Percentiles rank a stretch among this genome's conserved stretches.
Evolutionary conservation across 1,139 yeast species (phyloP).

Genomic region (Candida sp.): DNA sequence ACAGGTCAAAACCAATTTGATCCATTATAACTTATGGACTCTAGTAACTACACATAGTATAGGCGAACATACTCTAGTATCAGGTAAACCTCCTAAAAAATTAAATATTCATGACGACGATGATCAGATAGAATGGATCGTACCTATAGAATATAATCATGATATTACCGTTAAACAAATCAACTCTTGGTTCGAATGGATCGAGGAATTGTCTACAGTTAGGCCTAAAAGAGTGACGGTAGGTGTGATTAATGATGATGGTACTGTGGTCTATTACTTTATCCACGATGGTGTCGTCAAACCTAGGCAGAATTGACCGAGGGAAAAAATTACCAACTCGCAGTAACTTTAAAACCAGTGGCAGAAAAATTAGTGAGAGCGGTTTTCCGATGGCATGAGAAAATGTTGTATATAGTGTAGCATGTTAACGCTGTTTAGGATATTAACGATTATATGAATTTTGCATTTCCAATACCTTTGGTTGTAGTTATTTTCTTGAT

Average conservation of each 20-base stretch:
- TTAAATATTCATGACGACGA: constrained; percentile 20
- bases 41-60: constrained; percentile 23
- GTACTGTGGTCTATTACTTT: constrained; percentile 66
- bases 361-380: not conserved
- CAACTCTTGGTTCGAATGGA: constrained; percentile 27
- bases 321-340: not conserved
- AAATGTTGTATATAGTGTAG: too few relatives aligned
- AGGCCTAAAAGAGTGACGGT: constrained; percentile 44
- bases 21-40: constrained; percentile 55
- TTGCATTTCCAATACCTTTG: too few relatives aligned
- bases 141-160: constrained; percentile 19
- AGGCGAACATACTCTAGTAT: constrained; percentile 11
- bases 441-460: too few relatives aligned
- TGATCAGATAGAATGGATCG: constrained; percentile 29
- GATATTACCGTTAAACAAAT: constrained; percentile 17
- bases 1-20: constrained; percentile 40
- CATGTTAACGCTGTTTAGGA: too few relatives aligned
- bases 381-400: too few relatives aligned
- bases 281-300: constrained; percentile 59
- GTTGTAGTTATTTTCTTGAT: too few relatives aligned
- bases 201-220: constrained; percentile 9
- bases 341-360: not conserved
- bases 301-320: constrained; percentile 47
- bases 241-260: constrained; percentile 60
- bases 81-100: constrained; percentile 30